A percentile compares a stretch with the other conserved stretches of the same genome.
These are phyloP conservation scores for Ganoderma multipileum DNA, from an alignment of 1,284 basidiomycete genomes.

Conservation along the genomic window DNA sequence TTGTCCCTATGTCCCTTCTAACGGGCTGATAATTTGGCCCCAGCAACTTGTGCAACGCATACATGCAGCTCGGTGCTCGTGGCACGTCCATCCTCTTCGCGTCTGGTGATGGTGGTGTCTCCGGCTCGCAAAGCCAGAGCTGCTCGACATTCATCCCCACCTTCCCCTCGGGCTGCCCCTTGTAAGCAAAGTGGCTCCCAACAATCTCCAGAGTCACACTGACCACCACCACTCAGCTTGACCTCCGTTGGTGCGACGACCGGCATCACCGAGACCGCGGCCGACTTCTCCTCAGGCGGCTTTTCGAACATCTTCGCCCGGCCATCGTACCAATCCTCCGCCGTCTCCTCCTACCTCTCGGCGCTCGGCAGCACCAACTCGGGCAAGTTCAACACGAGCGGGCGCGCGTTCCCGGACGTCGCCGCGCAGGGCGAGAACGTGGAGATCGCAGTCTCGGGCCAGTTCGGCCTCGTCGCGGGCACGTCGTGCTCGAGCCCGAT, in stretches of 20 bases:
- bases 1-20: constrained; percentile 44
- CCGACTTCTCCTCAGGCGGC: constrained; percentile 50
- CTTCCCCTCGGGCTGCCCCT: constrained; percentile 70
- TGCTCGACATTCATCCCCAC: constrained; percentile 64
- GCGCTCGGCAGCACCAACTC: constrained; percentile 39
- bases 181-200: constrained; percentile 46
- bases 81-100: constrained; percentile 72
- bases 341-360: constrained; percentile 44
- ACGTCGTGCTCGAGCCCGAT: constrained; percentile 58
- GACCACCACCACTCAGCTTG: constrained; percentile 55
- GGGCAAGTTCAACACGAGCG: constrained; percentile 39
- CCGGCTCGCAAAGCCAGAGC: constrained; percentile 61
- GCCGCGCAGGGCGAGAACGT: constrained; percentile 41
- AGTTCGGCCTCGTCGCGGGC: constrained; percentile 56
- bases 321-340: constrained; percentile 48
- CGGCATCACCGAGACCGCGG: constrained; percentile 56
- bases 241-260: constrained; percentile 69
- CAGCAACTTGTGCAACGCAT: constrained; percentile 57
- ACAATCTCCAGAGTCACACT: background rate
- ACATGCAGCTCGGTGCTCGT: constrained; percentile 66
- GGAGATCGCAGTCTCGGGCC: constrained; percentile 37
- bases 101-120: constrained; percentile 73
- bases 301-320: constrained; percentile 54
- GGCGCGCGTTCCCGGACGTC: constrained; percentile 45
- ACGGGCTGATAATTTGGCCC: background rate